Base-by-base conservation (phyloP, 2,329 filamentous ascomycete species). In the Paramyrothecium roridum region DNA sequence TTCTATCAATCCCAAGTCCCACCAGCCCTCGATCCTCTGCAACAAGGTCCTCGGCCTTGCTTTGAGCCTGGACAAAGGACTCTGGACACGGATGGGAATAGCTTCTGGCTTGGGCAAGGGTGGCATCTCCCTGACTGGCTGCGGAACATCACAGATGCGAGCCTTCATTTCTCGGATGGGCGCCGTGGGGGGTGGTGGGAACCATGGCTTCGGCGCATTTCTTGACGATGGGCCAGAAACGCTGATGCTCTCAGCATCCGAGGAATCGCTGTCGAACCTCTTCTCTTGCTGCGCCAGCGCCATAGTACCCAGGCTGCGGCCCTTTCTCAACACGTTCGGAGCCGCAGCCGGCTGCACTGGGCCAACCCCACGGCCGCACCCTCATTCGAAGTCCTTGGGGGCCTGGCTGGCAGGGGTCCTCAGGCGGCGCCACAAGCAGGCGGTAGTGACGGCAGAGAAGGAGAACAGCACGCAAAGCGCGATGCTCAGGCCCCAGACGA, bases 401-500 rank as follows among this genome's bases (percentile, higher is more conserved):
- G 67, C 59, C 4, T 71, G 64, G 13, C 64, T 61, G 21, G 59
- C 58, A 13, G 59, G 56, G 48, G 72, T 66, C 72, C 82, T 83
- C 65, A 80, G 75, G 63, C 82, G 80, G 59, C 82, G 80, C 83
- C 86, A 89, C 43, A 91, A 75, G 61, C 84, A 84, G 54, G 77
- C 71, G 30, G 79, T 81, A 48, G 82, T 78, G 51, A 87, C 71
- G 48, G 79, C 74, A 2, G 85, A 87, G 57, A 90, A 80, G 58
- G 83, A 80, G 65, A 90, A 90, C 37, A 91, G 74, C 47, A 89
- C 82, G 70, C 86, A 91, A 51, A 96, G 81, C 4, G 86, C 86
- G 71, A 96, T 93, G 70, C 85, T 84, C 57, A 96, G 73, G 1
- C 91, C 92, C 93, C 92, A 96, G 61, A 95, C 84, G 17, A 89